Percentiles rank a stretch among this genome's conserved stretches.
Conservation (phyloP, 2,329 filamentous ascomycete species). For the Botryotinia convoluta region DNA sequence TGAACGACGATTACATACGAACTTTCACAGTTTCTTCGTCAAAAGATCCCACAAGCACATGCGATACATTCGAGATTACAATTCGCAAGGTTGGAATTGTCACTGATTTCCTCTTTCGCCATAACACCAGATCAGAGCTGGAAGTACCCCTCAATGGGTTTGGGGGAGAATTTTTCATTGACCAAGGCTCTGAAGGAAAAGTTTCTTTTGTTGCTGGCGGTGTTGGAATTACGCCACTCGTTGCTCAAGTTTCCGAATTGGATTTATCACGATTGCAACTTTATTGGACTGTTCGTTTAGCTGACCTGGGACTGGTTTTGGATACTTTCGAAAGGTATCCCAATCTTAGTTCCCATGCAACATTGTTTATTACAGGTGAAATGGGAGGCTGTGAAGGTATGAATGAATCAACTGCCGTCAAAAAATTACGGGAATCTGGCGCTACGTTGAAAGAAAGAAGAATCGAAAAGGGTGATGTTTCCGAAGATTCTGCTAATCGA, state of each 20-base stretch:
- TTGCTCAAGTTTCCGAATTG: slow-evolving; percentile 64
- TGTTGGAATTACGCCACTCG: slow-evolving; percentile 77
- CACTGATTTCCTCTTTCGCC: slow-evolving; percentile 62
- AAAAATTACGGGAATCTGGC: slow-evolving; percentile 33
- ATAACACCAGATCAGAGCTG: slow-evolving; percentile 52
- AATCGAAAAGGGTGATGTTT: slow-evolving; percentile 48
- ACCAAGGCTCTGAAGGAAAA: slow-evolving; percentile 32
- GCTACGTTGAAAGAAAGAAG: slow-evolving; percentile 45
- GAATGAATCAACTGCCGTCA: slow-evolving; percentile 18
- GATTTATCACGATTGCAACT: slow-evolving; percentile 49
- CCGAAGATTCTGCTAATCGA: slow-evolving; percentile 35
- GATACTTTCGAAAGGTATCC: slow-evolving; percentile 55
- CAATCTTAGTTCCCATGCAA: slow-evolving; percentile 51
- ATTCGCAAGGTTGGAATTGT: slow-evolving; percentile 66
- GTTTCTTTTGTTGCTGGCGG: slow-evolving; percentile 70
- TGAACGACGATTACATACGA: slow-evolving; percentile 82
- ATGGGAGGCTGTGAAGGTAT: slow-evolving; percentile 11
- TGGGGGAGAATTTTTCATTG: slow-evolving; percentile 60
- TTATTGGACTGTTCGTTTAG: slow-evolving; percentile 64
- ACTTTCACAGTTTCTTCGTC: slow-evolving; percentile 77
- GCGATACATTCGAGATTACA: slow-evolving; percentile 63
- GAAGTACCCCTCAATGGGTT: slow-evolving; percentile 70
- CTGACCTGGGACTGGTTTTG: slow-evolving; percentile 61
- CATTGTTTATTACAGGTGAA: slow-evolving; percentile 62
- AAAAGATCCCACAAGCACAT: slow-evolving; percentile 24